Conservation (phyloP, 345 rosid species). For the Noccaea caerulescens region DNA sequence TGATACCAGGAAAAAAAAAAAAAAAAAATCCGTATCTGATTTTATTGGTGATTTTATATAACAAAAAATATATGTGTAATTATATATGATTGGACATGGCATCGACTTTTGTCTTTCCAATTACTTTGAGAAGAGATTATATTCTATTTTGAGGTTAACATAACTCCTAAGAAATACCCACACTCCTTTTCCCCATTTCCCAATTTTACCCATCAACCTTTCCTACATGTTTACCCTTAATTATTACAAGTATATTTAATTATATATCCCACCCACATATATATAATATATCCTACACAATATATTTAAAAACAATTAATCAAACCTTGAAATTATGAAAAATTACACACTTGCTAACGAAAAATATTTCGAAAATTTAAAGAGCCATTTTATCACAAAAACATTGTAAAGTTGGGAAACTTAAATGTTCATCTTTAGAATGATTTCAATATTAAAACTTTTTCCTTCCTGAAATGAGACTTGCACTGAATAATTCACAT, state of each 20-base stretch:
- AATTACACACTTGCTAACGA: conserved; percentile 1
- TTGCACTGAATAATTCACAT: not conserved
- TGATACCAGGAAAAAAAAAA: conserved; percentile 22
- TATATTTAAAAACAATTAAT: not conserved
- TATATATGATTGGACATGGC: conserved; percentile 43
- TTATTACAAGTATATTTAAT: not conserved
- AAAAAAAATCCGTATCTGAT: conserved; percentile 7
- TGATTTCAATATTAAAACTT: not conserved
- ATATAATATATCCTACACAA: not conserved
- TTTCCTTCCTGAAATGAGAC: not conserved
- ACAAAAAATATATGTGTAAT: not conserved
- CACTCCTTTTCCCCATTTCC: conserved; percentile 32
- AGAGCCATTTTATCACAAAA: not conserved
- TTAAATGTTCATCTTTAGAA: not conserved
- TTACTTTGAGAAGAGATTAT: conserved; percentile 39
- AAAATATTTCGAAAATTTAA: not conserved
- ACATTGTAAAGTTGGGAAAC: not conserved
- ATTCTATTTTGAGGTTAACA: conserved; percentile 47
- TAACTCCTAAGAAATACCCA: conserved; percentile 41
- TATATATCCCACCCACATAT: not conserved
- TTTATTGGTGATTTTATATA: conserved; percentile 16
- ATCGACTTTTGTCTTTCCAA: conserved; percentile 44
- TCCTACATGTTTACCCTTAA: conserved; percentile 14
- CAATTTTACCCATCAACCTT: conserved; percentile 44
- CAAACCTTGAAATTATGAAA: not conserved